Conservation (phyloP, 1,284 basidiomycete species). For the Rhodotorula sp. region DNA sequence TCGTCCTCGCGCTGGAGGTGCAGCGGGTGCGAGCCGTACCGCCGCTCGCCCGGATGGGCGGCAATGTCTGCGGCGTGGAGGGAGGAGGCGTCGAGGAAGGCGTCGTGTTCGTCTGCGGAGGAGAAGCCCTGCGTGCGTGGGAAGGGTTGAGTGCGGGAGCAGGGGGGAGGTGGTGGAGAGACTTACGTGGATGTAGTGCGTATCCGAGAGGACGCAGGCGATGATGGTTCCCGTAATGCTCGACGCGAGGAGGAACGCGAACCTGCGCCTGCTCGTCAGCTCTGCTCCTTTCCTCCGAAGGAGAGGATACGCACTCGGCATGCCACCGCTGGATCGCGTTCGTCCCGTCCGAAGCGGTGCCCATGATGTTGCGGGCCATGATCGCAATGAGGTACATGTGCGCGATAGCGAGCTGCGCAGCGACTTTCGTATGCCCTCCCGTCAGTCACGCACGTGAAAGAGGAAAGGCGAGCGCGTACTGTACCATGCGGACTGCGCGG, state of each 20-base stretch:
- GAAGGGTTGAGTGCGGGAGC: too few species aligned
- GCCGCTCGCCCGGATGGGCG: background rate
- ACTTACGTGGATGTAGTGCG: conserved; percentile 17
- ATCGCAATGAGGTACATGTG: conserved; percentile 18
- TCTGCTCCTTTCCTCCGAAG: too few species aligned
- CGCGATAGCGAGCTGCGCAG: conserved; percentile 1
- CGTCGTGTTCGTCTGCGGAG: background rate
- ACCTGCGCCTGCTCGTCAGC: background rate
- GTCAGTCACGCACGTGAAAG: background rate
- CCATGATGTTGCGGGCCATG: conserved; percentile 13
- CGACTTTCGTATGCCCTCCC: conserved; percentile 1
- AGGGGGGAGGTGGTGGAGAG: too few species aligned
- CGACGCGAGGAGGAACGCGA: conserved; percentile 9
- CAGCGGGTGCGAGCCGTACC: background rate
- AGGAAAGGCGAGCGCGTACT: background rate
- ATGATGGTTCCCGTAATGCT: background rate
- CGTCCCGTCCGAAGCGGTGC: background rate
- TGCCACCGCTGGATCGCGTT: conserved; percentile 18
- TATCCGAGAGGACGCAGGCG: conserved; percentile 2
- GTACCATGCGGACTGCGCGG: background rate
- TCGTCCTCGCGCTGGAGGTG: background rate
- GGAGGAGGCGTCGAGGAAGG: background rate
- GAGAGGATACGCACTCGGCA: conserved; percentile 1
- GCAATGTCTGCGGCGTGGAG: background rate
- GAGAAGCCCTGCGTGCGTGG: conserved; percentile 4